Conservation (phyloP, 2,329 filamentous ascomycete species). For the Sclerotinia trifoliorum region DNA sequence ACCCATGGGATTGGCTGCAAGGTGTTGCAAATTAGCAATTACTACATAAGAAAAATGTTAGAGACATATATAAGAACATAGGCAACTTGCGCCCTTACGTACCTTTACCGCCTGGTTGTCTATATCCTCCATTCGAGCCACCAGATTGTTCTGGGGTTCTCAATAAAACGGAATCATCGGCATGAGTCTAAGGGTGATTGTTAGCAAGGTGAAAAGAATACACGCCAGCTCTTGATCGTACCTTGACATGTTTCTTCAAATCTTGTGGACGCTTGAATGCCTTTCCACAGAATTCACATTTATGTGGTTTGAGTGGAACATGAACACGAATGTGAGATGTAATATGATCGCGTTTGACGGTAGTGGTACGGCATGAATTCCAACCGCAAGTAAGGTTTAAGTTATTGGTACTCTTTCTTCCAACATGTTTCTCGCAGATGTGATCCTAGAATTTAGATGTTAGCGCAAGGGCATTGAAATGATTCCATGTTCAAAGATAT, state of each 20-base stretch:
- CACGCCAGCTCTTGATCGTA: slow-evolving; percentile 37
- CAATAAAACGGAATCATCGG: slow-evolving; percentile 81
- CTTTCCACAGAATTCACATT: slow-evolving; percentile 98
- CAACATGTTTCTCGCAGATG: slow-evolving; percentile 96
- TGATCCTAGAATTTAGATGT: slow-evolving; percentile 66
- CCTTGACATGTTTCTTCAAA: slow-evolving; percentile 98
- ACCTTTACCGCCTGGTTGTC: slow-evolving; percentile 46
- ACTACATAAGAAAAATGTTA: slow-evolving; percentile 34
- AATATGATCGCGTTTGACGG: slow-evolving; percentile 98
- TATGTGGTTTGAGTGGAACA: slow-evolving; percentile 98
- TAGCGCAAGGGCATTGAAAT: slow-evolving; percentile 6
- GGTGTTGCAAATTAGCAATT: slow-evolving; percentile 39
- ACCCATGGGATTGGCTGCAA: slow-evolving; percentile 39
- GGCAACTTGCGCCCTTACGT: slow-evolving; percentile 34
- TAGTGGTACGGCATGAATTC: slow-evolving; percentile 93
- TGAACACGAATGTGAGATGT: slow-evolving; percentile 98
- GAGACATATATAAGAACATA: slow-evolving; percentile 33
- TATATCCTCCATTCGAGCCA: slow-evolving; percentile 47
- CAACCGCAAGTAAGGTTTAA: slow-evolving; percentile 96
- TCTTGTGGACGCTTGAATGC: slow-evolving; percentile 99
- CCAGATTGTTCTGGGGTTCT: slow-evolving; percentile 39
- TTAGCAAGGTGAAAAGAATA: slow-evolving; percentile 9
- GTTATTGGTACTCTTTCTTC: slow-evolving; percentile 98
- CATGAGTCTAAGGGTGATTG: slow-evolving; percentile 64
- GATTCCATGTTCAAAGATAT: background rate